These are phyloP conservation scores for Paracamarosporium sp. DNA, from an alignment of 2,329 filamentous ascomycete species.

Conservation along the genomic window DNA sequence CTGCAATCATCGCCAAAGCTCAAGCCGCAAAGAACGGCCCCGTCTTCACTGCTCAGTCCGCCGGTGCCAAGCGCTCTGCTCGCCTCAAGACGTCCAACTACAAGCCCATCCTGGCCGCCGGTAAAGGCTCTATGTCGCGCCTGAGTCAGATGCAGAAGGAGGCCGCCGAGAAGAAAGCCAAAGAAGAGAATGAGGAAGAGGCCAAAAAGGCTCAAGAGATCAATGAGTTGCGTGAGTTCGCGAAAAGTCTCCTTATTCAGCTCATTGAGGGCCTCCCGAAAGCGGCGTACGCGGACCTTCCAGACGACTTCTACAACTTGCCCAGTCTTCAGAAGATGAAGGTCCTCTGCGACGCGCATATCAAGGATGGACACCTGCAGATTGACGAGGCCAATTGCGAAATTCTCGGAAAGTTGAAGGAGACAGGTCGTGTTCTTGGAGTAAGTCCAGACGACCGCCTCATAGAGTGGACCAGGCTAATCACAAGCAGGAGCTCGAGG, in stretches of 20 bases:
- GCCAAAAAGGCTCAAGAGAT: background rate
- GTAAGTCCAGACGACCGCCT: background rate
- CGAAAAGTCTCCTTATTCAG: background rate
- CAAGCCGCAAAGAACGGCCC: background rate
- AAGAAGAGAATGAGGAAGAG: background rate
- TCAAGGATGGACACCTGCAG: background rate
- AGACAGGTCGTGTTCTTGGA: background rate
- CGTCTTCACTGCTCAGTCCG: background rate
- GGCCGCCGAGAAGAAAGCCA: background rate
- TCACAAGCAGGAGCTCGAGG: background rate
- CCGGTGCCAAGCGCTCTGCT: background rate
- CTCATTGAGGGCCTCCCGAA: background rate
- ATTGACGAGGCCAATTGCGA: too few species aligned
- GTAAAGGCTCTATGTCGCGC: background rate
- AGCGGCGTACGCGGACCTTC: background rate
- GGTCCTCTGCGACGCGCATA: background rate
- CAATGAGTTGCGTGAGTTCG: background rate
- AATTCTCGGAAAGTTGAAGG: background rate
- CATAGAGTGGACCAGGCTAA: background rate
- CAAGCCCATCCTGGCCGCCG: background rate
- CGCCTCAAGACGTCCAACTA: background rate
- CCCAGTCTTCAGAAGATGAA: background rate
- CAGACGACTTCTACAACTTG: background rate
- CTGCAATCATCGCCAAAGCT: background rate
- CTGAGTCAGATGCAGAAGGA: background rate